Evolutionary conservation across 345 rosid species (phyloP), one percentile per base, ranked within the genome.

Genomic region (Stellera chamaejasme): DNA sequence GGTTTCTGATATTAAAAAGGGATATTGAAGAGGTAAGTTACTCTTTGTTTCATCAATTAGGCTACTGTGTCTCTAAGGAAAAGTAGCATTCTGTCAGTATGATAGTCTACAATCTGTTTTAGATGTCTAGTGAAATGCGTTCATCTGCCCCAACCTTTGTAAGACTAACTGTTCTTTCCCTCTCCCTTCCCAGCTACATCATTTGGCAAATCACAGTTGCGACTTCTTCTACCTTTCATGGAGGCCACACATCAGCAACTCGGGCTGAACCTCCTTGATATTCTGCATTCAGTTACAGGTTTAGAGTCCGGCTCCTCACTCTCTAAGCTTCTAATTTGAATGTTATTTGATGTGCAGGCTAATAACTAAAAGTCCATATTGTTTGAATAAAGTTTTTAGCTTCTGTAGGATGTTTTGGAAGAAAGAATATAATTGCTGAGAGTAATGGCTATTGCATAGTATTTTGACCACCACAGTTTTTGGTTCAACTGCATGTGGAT

Each of bases 211-310:
- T 72, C 79, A 16, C 69, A 60, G 65, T 69, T 75, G 57, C 67
- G 61, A 55, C 69, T 73, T 57, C 60, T 79, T 5, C 32, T 68
- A 32, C 67, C 79, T 56, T 45, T 77, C 48, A 52, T 82, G 43
- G 75, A 75, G 63, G 60, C 67, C 45, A 61, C 71, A 56, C 85
- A 78, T 26, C 68, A 69, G 61, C 64, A 54, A 26, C 55, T 63
- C 53, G 78, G 73, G 15, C 67, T 77, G 53, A 52, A 61, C 11
- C 10, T 75, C 60, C 67, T 75, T 44, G 61, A 54, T 32, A 42
- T 77, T 11, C 68, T 82, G 28, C 69, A 82, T 49, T 62, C 72
- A 13, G 61, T 63, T 41, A 54, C 70, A 66, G 76, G 89, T 80
- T 7, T 32, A 8, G 39, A 32, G 9, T 32, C 39, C 9, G 39